Base-by-base conservation (phyloP, 495 filamentous ascomycete species). In the Penicillium argentinense region DNA sequence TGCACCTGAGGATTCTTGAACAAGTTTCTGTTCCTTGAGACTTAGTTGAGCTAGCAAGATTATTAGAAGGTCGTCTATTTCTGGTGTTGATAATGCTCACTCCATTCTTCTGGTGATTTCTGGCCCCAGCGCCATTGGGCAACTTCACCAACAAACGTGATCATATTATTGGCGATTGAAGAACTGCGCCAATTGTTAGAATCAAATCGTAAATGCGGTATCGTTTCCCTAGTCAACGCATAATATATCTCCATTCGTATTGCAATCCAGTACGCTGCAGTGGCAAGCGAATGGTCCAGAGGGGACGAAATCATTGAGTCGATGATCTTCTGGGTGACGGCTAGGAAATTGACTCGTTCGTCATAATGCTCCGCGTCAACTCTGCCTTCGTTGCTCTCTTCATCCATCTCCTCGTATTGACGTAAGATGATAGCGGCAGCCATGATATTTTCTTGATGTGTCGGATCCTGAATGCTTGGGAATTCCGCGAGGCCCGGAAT, bases 321-420 rank as follows among this genome's bases (percentile, higher is more conserved):
- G 17, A 62, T 60, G 27, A 62, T 62, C 1, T 47, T 49, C 16
- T 60, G 56, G 4, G 51, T 62, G 39, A 62, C 56, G 9, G 48
- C 56, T 16, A 62, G 21, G 16, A 60, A 62, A 25, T 57, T 60
- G 16, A 59, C 56, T 27, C 39, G 36, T 5, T 51, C 25, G 9
- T 22, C 17, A 6, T 29, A 34, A 22, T 34, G 37, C 12, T 39
- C 34, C 11, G 27, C 37, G 5, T 52, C 42, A 3, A 26, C 13
- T 9, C 36, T 38, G 2, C 12, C 23, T 22, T 57, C 55, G 4
- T 60, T 56, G 16, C 49, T 39, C 9, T 63, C 60, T 37, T 64
- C 61, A 18, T 64, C 61, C 39, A 64, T 58, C 34, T 64, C 61
- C 32, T 64, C 61, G 36, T 59, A 63, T 25, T 64, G 61, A 5